Base-by-base conservation (phyloP, 1,284 basidiomycete species). In the Serendipita sp. region DNA sequence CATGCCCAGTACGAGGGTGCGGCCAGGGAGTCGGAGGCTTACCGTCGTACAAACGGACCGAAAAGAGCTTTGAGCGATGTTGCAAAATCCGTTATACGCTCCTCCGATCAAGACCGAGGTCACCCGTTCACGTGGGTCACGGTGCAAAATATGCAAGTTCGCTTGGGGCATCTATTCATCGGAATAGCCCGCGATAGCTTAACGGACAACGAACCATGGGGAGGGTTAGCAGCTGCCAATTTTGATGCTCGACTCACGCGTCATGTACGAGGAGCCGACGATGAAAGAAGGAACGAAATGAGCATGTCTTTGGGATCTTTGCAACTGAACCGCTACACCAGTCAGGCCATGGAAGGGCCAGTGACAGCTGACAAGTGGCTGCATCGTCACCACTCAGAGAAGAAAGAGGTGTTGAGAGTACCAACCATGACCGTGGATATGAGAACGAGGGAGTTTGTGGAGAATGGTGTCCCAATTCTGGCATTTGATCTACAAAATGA, bases 11-110 rank as follows among this genome's bases (percentile, higher is more conserved):
- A 82, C 65, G 79, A 87, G 70, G 83, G 86, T 38, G 84, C 87
- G 34, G 81, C 84, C 70, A 79, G 83, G 64, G 85, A 85, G 73
- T 85, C 88, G 1, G 78, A 80, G 64, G 81, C 85, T 1, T 90
- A 88, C 76, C 77, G 86, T 22, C 76, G 80, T 13, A 81, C 82
- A 22, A 80, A 80, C 41, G 75, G 78, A 4, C 82, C 86, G 3
- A 84, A 85, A 66, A 87, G 88, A 70, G 80, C 88, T 3, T 77
- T 91, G 2, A 89, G 89, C 1, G 83, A 87, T 6, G 87, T 93
- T 41, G 88, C 91, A 0, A 83, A 88, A 62, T 88, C 88, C 13
- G 88, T 93, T 80, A 73, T 93, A 41, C 78, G 83, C 87, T 0
- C 87, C 89, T 30, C 77, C 83, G 61, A 81, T 76, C 61, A 81